Conservation (phyloP, 345 rosid genomes). For the Arabidopsis arenosa region DNA sequence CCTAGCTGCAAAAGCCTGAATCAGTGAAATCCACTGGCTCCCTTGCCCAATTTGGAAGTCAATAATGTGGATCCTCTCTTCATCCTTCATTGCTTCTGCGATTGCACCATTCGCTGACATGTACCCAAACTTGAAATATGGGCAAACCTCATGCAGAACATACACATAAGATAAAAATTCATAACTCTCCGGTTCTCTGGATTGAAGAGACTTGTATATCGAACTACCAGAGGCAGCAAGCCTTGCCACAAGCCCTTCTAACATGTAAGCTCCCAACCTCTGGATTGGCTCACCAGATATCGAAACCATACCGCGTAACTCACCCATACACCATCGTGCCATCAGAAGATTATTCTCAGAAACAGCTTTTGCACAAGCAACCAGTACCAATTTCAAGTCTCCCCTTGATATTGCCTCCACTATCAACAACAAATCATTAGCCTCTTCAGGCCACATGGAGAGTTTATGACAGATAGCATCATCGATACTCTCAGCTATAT, state of each 20-base stretch:
- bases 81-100: conserved; percentile 95
- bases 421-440: conserved; percentile 24
- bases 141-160: conserved; percentile 85
- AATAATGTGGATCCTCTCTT: conserved; percentile 75
- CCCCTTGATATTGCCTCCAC: conserved; percentile 48
- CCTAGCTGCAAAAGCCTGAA: conserved; percentile 94
- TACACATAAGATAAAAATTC: conserved; percentile 79
- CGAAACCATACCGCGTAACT: conserved; percentile 52
- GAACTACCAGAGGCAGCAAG: conserved; percentile 56
- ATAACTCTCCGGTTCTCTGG: conserved; percentile 72
- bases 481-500: conserved; percentile 51
- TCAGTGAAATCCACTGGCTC: conserved; percentile 84
- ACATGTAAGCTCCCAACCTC: conserved; percentile 57
- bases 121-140: conserved; percentile 92
- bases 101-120: conserved; percentile 97
- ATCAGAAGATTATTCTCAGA: conserved; percentile 44
- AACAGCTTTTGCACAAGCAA: conserved; percentile 55
- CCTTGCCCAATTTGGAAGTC: conserved; percentile 95
- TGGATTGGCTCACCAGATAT: conserved; percentile 59
- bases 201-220: conserved; percentile 67
- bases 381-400: conserved; percentile 45
- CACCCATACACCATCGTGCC: conserved; percentile 51
- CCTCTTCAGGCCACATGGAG: conserved; percentile 36
- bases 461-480: conserved; percentile 41
- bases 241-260: conserved; percentile 60